A percentile compares a stretch with the other conserved stretches of the same genome.
These are phyloP conservation scores for Cephalotrichum gorgonifer DNA, from an alignment of 2,329 filamentous ascomycete species.

Conservation along the genomic window DNA sequence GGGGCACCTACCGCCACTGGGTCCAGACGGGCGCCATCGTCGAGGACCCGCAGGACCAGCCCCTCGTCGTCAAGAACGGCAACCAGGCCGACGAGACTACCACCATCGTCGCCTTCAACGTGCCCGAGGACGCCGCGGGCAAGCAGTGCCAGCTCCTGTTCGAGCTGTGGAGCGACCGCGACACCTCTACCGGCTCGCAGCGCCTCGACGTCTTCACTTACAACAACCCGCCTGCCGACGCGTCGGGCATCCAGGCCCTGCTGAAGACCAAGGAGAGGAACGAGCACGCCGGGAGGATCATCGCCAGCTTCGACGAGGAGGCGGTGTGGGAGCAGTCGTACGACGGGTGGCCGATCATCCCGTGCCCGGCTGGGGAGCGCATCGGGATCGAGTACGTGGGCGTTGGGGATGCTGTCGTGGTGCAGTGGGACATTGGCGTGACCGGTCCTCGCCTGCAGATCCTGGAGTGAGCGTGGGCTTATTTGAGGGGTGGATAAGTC, in stretches of 20 bases:
- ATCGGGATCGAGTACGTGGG: conserved; percentile 5
- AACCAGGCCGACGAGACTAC: conserved; percentile 5
- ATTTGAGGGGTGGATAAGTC: too few species aligned
- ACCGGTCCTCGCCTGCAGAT: conserved; percentile 3
- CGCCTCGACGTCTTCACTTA: conserved; percentile 7
- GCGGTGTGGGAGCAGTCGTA: conserved; percentile 1
- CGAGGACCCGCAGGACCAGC: conserved; percentile 7
- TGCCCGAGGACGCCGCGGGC: conserved; percentile 3
- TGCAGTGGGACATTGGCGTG: conserved; percentile 6
- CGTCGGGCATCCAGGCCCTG: not conserved
- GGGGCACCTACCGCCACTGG: conserved; percentile 5
- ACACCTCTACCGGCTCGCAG: conserved; percentile 4
- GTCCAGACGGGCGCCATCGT: conserved; percentile 3
- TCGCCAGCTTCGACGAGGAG: not conserved
- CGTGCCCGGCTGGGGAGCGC: conserved; percentile 3
- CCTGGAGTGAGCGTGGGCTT: not conserved
- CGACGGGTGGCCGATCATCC: conserved; percentile 2
- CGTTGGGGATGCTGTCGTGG: conserved; percentile 1
- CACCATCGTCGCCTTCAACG: conserved; percentile 6
- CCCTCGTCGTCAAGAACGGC: conserved; percentile 8
- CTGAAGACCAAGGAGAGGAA: too few species aligned
- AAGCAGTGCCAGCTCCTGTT: conserved; percentile 7
- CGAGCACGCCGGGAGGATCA: not conserved
- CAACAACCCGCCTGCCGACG: not conserved
- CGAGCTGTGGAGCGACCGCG: conserved; percentile 6